Evolutionary conservation across 139 green algal genomes (phyloP).

Genomic region (Chlamydomonas sp.): DNA sequence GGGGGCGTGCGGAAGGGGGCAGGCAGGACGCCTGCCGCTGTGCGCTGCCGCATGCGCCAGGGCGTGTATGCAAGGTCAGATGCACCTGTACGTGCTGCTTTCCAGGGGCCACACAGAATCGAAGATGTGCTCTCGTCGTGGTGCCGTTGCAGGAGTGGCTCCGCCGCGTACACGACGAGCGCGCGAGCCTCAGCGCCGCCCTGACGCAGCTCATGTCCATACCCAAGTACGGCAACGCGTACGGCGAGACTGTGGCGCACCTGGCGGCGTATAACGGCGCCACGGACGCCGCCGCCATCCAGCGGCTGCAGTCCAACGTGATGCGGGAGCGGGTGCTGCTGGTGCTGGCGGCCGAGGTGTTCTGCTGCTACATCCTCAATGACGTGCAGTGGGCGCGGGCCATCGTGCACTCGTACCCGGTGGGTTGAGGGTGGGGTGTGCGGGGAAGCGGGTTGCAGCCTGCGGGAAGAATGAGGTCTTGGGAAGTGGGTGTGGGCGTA

Average conservation of each 20-base stretch:
- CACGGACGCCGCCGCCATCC: slow-evolving; percentile 17
- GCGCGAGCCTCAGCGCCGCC: background rate
- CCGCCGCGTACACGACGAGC: background rate
- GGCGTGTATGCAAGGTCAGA: too few relatives aligned
- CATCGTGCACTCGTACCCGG: slow-evolving; percentile 6
- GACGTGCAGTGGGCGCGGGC: slow-evolving; percentile 23
- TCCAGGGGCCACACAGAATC: too few relatives aligned
- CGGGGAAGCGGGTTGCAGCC: too few relatives aligned
- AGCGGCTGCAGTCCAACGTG: slow-evolving; percentile 22
- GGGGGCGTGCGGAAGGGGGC: too few relatives aligned
- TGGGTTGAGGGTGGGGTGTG: too few relatives aligned
- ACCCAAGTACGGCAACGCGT: background rate
- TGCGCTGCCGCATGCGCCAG: too few relatives aligned
- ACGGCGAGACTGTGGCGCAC: slow-evolving; percentile 5
- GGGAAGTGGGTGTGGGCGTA: too few relatives aligned
- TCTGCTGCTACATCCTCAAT: slow-evolving; percentile 35
- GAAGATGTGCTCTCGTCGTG: background rate
- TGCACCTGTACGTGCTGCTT: too few relatives aligned
- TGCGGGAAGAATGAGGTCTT: too few relatives aligned
- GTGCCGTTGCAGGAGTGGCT: slow-evolving; percentile 16
- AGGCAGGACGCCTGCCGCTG: too few relatives aligned
- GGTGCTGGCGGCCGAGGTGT: slow-evolving; percentile 16
- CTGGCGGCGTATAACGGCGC: background rate
- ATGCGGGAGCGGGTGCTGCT: slow-evolving; percentile 17
- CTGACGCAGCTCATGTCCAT: background rate